Percentiles rank a stretch among this genome's conserved stretches.
These are phyloP conservation scores for Hyaloscypha finlandica DNA, from an alignment of 495 filamentous ascomycete genomes.

Conservation along the genomic window DNA sequence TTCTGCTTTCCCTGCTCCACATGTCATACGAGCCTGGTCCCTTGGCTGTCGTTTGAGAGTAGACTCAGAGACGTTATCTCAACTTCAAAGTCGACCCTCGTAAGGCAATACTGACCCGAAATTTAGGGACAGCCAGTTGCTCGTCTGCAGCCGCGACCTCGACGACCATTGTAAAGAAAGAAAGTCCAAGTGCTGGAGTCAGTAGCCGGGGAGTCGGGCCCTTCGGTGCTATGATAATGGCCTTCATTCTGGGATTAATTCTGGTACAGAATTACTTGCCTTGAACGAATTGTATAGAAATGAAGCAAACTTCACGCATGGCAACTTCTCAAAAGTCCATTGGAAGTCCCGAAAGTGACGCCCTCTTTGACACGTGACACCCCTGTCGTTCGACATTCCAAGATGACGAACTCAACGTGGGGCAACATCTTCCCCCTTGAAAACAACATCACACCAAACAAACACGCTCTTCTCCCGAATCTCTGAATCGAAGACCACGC, in stretches of 20 bases:
- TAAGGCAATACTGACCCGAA: no score
- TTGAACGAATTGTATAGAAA: background rate
- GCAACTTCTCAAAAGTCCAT: background rate
- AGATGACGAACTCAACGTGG: constrained; percentile 14
- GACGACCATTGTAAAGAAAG: constrained; percentile 65
- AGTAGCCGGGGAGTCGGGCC: background rate
- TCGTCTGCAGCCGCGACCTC: constrained; percentile 49
- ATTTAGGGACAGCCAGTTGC: constrained; percentile 59
- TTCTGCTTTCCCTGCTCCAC: no score
- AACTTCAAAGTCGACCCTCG: no score
- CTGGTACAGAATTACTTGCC: constrained; percentile 4
- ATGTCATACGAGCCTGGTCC: no score
- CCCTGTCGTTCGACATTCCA: constrained; percentile 1
- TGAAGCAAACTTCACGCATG: background rate
- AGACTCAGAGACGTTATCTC: no score
- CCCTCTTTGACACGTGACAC: background rate
- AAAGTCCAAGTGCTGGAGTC: constrained; percentile 25
- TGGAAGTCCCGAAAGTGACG: background rate
- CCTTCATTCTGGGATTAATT: constrained; percentile 3
- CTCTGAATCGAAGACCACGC: background rate
- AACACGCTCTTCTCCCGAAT: background rate
- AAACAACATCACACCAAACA: background rate
- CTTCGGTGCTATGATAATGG: constrained; percentile 1
- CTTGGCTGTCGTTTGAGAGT: no score
- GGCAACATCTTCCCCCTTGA: constrained; percentile 12